Evolutionary conservation across 129 eudicot genomes (phyloP).

Genomic region (Escallonia rubra): DNA sequence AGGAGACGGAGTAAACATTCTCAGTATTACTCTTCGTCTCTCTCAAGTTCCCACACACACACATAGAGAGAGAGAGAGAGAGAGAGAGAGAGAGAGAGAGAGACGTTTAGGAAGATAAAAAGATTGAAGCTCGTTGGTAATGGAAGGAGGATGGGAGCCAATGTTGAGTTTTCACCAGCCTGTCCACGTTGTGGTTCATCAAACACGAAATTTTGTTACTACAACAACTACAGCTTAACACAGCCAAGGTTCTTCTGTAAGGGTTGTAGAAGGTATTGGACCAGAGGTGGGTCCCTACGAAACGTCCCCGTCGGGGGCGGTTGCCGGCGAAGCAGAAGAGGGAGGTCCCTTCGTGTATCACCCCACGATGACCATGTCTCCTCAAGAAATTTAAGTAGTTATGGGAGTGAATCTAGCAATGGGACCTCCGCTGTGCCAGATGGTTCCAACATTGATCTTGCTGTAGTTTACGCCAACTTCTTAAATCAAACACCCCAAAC

Average conservation of each 20-base stretch:
- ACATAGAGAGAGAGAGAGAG: slow-evolving; percentile 8
- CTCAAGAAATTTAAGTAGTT: background rate
- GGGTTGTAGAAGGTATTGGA: slow-evolving; percentile 82
- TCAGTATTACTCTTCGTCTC: too few relatives aligned
- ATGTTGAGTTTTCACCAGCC: slow-evolving; percentile 50
- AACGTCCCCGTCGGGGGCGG: slow-evolving; percentile 78
- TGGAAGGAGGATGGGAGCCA: slow-evolving; percentile 78
- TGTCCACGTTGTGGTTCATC: slow-evolving; percentile 80
- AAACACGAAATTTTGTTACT: slow-evolving; percentile 72
- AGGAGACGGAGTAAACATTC: too few relatives aligned
- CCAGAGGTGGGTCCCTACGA: slow-evolving; percentile 74
- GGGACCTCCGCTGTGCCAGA: background rate
- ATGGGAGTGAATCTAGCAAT: too few relatives aligned
- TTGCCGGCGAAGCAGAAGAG: slow-evolving; percentile 49
- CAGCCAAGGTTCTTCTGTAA: slow-evolving; percentile 77
- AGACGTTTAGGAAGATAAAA: background rate
- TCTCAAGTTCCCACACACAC: too few relatives aligned
- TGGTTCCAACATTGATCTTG: slow-evolving; percentile 55
- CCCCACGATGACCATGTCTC: background rate
- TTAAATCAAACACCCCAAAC: slow-evolving; percentile 26
- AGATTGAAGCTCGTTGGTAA: slow-evolving; percentile 1
- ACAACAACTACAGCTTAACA: slow-evolving; percentile 70
- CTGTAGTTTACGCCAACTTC: slow-evolving; percentile 63
- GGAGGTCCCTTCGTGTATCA: slow-evolving; percentile 27
- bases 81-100: slow-evolving; percentile 6